These are phyloP conservation scores for Arctium lappa DNA, from an alignment of 129 eudicot genomes.

Conservation along the genomic window DNA sequence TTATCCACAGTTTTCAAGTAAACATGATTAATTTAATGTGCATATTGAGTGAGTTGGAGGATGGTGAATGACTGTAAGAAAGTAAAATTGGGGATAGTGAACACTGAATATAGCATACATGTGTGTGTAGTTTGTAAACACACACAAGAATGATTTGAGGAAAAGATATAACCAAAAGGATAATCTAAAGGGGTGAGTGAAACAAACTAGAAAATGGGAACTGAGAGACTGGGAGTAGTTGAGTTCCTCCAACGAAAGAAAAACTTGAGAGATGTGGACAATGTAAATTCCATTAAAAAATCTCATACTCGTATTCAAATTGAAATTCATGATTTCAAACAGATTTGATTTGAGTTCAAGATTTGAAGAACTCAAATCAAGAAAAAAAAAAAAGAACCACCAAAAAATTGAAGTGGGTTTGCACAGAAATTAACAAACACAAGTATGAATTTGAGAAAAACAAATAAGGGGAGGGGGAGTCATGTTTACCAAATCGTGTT, in stretches of 20 bases:
- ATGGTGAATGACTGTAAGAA: neutral
- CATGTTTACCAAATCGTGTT: constrained; percentile 43
- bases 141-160: neutral
- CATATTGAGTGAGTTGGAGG: neutral
- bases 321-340: neutral
- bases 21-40: neutral
- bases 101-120: neutral
- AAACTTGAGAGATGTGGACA: neutral
- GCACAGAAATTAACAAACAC: neutral
- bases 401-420: neutral
- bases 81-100: neutral
- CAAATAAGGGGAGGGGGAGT: neutral
- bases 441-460: neutral
- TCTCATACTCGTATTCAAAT: neutral
- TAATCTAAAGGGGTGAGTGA: too few species aligned
- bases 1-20: neutral
- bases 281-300: neutral
- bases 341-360: neutral
- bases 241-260: too few species aligned
- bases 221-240: too few species aligned
- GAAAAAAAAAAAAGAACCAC: neutral
- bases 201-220: too few species aligned
- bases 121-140: neutral
- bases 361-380: neutral
- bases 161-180: neutral